Base-by-base conservation (phyloP, 2,329 filamentous ascomycete genomes). In the Aspergillus aculeatus region DNA sequence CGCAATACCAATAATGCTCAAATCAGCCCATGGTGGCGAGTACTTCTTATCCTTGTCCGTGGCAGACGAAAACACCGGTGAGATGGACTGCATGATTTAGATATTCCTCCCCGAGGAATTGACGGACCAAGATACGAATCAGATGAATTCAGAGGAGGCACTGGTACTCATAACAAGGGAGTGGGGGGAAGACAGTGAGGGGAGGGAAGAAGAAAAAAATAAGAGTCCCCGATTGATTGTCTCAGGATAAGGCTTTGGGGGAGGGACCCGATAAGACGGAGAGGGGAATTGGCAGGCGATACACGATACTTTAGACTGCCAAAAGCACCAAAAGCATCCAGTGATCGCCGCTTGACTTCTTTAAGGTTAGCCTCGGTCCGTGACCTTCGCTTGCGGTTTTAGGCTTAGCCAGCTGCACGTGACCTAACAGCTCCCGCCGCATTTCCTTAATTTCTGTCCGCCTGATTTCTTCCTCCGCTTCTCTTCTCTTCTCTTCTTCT, bases 1-100 rank as follows among this genome's bases (percentile, higher is more conserved):
- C 65, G 95, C 94, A 69, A 99, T 89, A 54, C 92, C 95, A 74
- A 99, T 97, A 70, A 99, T 97, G 79, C 91, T 94, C 68, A 96
- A 88, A 77, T 98, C 90, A 54, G 90, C 91, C 95, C 95, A 99
- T 75, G 95, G 95, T 62, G 95, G 95, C 64, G 89, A 90, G 78
- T 98, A 99, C 68, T 92, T 89, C 64, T 86, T 88, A 65, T 76
- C 71, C 58, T 86, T 87, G 65, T 75, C 69, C 58, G 69, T 70
- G 31, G 68, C 67, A 16, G 69, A 63, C 21, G 75, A 75, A 56
- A 71, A 70, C 24, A 77, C 70, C n/a, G 74, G 74, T 19, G 73
- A 71, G 26, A 70, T 69, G 26, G 75, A 75, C 64, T 76, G 72
- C 75, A 77, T 76, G 62, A 57, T 66, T 47, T 35, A 16, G 16